Percentiles rank a stretch among this genome's conserved stretches.
These are phyloP conservation scores for Geopyxis carbonaria DNA, from an alignment of 495 filamentous ascomycete genomes.

Conservation along the genomic window DNA sequence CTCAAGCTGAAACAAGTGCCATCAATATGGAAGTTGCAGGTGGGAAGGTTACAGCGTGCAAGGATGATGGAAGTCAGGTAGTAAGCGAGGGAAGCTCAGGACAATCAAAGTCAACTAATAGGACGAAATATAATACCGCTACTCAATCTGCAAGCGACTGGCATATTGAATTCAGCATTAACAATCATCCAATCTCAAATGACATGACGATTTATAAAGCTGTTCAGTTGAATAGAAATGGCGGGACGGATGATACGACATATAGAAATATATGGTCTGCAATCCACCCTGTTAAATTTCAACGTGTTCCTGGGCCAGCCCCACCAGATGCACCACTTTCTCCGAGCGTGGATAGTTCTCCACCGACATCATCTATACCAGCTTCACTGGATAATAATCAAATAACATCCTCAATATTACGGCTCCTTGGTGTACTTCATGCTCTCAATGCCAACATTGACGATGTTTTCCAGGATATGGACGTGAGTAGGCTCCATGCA, in stretches of 20 bases:
- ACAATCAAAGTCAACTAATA: constrained; percentile 66
- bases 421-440: constrained; percentile 77
- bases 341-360: constrained; percentile 32
- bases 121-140: constrained; percentile 26
- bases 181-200: constrained; percentile 63
- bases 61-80: constrained; percentile 83
- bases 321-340: constrained; percentile 57
- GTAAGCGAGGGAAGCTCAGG: too few relatives aligned
- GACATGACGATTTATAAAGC: constrained; percentile 95
- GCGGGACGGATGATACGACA: constrained; percentile 44
- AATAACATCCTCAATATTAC: constrained; percentile 70
- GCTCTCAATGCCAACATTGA: constrained; percentile 89
- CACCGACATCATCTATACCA: constrained; percentile 43
- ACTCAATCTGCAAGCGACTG: constrained; percentile 51
- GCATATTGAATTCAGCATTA: constrained; percentile 93
- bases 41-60: constrained; percentile 87
- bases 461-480: constrained; percentile 79
- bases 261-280: constrained; percentile 72
- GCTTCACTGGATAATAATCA: constrained; percentile 70
- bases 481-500: constrained; percentile 43
- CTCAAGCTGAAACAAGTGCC: constrained; percentile 49
- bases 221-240: constrained; percentile 51
- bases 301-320: constrained; percentile 71
- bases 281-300: constrained; percentile 82
- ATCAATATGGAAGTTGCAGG: constrained; percentile 86